Evolutionary conservation across 179 eudicot genomes (phyloP), one percentile per base, ranked within the genome.

Genomic region (Carnegiea gigantea): DNA sequence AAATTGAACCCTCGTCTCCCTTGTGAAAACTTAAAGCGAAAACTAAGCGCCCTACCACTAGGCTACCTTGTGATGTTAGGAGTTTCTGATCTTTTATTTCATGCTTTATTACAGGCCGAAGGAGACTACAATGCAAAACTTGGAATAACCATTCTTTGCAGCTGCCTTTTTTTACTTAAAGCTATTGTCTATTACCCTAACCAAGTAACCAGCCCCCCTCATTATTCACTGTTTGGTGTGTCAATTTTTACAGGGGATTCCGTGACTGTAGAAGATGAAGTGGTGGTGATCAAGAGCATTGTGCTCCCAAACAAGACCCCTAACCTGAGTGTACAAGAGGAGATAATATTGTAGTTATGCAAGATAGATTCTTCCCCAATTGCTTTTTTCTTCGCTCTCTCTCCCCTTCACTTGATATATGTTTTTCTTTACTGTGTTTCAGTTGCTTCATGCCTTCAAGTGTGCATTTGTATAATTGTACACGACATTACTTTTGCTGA

Each of bases 121-220:
- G 99, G 99, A 97, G 36, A 33, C 81, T 90, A 90, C 90, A 91
- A 88, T 77, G 88, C 94, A 24, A 97, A 95, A 83, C 99, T 97
- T 82, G 99, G 99, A 82, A 90, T 93, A 33, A 91, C 99, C 17
- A 97, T 97, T 78, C 92, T 97, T 33, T 98, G 99, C 95, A 89
- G 17, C 54, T 65, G 36, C 36, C 36, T 33, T 33, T 59, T 44
- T 59, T 53, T 60, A 44, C 33, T 5, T 75, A 13, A 1, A 62
- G 24, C 73, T 57, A 5, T 20, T 6, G 28, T 23, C 12, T 1
- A n/a, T 62, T 23, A 62, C 76, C 23, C 7, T 14, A 7, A 15
- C n/a, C n/a, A n/a, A n/a, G n/a, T n/a, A n/a, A n/a, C 24, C 44
- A 51, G 76, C 65, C 11, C 44, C 49, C 62, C 51, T 68, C 20